Base-by-base conservation (phyloP, 108 stramenopile genomes). In the Pseudonitzschia delicatissima region DNA sequence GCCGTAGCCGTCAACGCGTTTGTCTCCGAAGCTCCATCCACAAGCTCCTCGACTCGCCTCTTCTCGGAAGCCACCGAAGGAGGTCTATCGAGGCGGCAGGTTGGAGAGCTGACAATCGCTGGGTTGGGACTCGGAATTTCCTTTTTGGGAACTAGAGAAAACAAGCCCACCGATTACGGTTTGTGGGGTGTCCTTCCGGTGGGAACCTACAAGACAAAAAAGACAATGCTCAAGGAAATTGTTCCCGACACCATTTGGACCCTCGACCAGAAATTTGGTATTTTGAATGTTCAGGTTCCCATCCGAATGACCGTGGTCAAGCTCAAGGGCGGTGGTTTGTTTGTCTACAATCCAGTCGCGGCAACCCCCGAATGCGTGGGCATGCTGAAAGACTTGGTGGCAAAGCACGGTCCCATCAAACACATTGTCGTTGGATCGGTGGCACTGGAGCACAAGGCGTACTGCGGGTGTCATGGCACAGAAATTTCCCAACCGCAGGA, bases 401-500 rank as follows among this genome's bases (percentile, higher is more conserved):
- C 67, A 17, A 25, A 84, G 48, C 80, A 94, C 64, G 95, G 95
- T 13, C 84, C 87, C 7, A 80, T 96, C n/a, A 77, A 73, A 55
- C 91, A 96, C 62, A 87, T 97, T 69, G 94, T 94, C 4, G 68
- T 97, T 49, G 94, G 91, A 27, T 88, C 89, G 40, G 86, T 94
- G 44, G 97, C 94, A 18, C 61, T 96, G 55, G 97, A 97, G 62
- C 97, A 97, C 86, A 97, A 97, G 79, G 88, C 82, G 5, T 95
- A 92, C 65, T 85, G 88, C 7, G 95, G 94, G 3, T n/a, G n/a
- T n/a, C n/a, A n/a, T n/a, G n/a, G n/a, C n/a, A n/a, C n/a, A n/a
- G 93, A 92, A 18, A 87, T 96, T 62, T 87, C 94, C 2, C 94
- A 92, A 67, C 93, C 91, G 55, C 93, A 94, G 8, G 44, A 71